Evolutionary conservation across 768 basidiomycete genomes (phyloP).

Genomic region (Mycena maculata): DNA sequence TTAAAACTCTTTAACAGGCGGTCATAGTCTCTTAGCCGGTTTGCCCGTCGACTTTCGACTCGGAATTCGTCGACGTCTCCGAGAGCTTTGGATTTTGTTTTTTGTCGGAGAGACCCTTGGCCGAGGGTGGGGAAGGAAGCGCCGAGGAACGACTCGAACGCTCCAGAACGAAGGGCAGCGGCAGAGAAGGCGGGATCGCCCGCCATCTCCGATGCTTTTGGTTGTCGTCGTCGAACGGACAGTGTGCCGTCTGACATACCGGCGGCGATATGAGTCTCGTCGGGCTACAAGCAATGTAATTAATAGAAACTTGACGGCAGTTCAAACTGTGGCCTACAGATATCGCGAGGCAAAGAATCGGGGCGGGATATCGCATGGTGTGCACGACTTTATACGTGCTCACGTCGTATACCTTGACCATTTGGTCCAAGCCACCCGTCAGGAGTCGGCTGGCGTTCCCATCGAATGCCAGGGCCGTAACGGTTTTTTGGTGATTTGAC

Average conservation of each 20-base stretch:
- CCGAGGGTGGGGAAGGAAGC: constrained; percentile 66
- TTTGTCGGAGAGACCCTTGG: constrained; percentile 61
- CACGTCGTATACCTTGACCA: constrained; percentile 99
- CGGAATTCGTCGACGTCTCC: constrained; percentile 82
- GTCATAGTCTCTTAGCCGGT: constrained; percentile 88
- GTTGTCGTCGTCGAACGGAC: constrained; percentile 92
- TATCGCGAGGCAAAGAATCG: constrained; percentile 88
- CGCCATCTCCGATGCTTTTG: constrained; percentile 71
- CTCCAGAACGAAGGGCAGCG: constrained; percentile 60
- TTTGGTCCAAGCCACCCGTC: constrained; percentile 93
- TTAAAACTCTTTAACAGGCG: constrained; percentile 90
- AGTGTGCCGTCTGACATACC: constrained; percentile 99
- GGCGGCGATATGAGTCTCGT: constrained; percentile 95
- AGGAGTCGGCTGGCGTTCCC: constrained; percentile 80
- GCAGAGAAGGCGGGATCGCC: constrained; percentile 47
- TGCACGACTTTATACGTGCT: constrained; percentile 95
- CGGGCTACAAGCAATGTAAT: constrained; percentile 70
- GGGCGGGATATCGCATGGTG: constrained; percentile 98
- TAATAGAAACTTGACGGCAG: background rate
- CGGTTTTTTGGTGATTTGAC: constrained; percentile 98
- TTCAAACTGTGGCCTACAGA: constrained; percentile 69
- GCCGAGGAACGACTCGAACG: constrained; percentile 76
- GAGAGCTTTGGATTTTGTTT: constrained; percentile 59
- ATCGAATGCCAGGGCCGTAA: constrained; percentile 90
- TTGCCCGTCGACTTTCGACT: constrained; percentile 77